Percentiles rank a stretch among this genome's conserved stretches.
Conservation (phyloP, 257 asterid species). For the Lithospermum erythrorhizon region DNA sequence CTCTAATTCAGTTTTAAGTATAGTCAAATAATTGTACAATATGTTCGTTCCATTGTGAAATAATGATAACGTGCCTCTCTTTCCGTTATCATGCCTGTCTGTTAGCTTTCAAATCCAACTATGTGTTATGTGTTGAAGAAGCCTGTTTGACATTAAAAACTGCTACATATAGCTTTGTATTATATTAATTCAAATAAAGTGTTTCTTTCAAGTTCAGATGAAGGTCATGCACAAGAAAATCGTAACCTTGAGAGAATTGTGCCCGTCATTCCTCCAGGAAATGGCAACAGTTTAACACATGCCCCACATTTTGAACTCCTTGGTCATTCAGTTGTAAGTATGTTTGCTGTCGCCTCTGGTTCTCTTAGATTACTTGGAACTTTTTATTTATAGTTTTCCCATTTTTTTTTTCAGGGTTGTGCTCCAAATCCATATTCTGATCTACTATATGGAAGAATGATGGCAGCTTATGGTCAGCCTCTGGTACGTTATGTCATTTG, state of each 20-base stretch:
- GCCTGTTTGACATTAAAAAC: background rate
- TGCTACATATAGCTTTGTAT: background rate
- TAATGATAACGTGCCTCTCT: background rate
- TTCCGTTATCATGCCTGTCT: background rate
- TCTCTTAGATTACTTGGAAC: background rate
- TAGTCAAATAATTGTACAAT: too few species aligned
- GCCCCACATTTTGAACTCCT: slow-evolving; percentile 53
- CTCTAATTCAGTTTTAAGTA: too few species aligned
- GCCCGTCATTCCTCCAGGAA: slow-evolving; percentile 32
- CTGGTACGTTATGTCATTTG: slow-evolving; percentile 33
- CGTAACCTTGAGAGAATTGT: slow-evolving; percentile 31
- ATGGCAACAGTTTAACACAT: slow-evolving; percentile 34
- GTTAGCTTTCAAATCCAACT: background rate
- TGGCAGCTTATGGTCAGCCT: slow-evolving; percentile 74
- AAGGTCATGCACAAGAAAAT: slow-evolving; percentile 19
- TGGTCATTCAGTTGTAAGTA: slow-evolving; percentile 74
- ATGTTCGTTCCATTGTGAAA: background rate
- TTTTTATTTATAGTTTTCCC: slow-evolving; percentile 1
- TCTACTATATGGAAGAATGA: slow-evolving; percentile 60
- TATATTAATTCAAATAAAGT: slow-evolving; percentile 10
- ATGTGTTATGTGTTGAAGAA: background rate
- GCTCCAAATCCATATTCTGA: slow-evolving; percentile 43
- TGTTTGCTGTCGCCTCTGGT: background rate
- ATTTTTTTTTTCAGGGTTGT: slow-evolving; percentile 37
- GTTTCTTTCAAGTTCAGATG: slow-evolving; percentile 34